Base-by-base conservation (phyloP, 495 filamentous ascomycete species). In the Talaromyces liani region DNA sequence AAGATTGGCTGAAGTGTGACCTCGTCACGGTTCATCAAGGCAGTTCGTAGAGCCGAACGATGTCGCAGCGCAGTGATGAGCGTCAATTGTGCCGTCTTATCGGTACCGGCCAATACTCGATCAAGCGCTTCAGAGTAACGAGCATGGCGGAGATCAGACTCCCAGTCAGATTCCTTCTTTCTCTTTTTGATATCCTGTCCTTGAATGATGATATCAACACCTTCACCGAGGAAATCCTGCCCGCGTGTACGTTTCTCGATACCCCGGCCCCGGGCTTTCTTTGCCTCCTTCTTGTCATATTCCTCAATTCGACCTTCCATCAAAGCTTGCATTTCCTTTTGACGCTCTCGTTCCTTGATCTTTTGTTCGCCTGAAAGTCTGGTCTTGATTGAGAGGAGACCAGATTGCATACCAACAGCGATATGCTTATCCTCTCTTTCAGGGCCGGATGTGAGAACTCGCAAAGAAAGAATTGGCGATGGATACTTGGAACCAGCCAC, bases 401-500 rank as follows among this genome's bases (percentile, higher is more conserved):
- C 95, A 2, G 91, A 94, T 65, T 93, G 87, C 87, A 97, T 91
- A 74, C 95, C 94, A 0, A 98, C 93, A 6, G 87, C 91, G 33
- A 99, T 81, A 75, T 99, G 94, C 60, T 90, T 89, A 68, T 96
- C 91, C 67, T 91, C 90, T 25, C 82, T 83, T 18, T 81, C 78
- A 18, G 79, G 69, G 24, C 88, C 88, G 33, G 87, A 78, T 27
- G 82, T 77, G 67, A 97, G 84, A 60, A 93, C 87, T 63, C 79
- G 80, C 60, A 98, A 80, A 2, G 93, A 89, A 2, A 98, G 84
- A 64, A 99, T 88, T 0, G 95, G 94, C 0, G 88, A 86, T 0
- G 91, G 87, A 76, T 97, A 99, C 73, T 97, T 98, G 58, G 89
- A 87, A 39, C 91, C 93, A 29, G 90, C 86, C 4, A 97, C 92